Conservation (phyloP, 78 protist genomes). For the Monocercomonoides exilis region DNA sequence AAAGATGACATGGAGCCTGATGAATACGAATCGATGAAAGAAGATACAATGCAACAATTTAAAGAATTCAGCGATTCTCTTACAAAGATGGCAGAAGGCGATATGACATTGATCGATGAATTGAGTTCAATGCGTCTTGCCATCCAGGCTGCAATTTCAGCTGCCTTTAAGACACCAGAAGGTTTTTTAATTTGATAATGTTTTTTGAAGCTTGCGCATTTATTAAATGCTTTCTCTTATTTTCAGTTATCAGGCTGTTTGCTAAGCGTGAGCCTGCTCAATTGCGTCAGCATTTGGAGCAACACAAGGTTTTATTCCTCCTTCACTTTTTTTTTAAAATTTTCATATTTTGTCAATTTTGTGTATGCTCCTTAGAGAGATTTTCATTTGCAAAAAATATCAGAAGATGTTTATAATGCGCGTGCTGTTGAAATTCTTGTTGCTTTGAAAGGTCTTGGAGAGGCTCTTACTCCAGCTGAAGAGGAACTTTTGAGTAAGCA, state of each 20-base stretch:
- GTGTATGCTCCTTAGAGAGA: too few species aligned
- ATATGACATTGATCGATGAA: neutral
- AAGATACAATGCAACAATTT: neutral
- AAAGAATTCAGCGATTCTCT: neutral
- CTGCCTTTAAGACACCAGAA: neutral
- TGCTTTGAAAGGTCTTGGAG: neutral
- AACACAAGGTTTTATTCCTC: neutral
- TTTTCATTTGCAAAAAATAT: neutral
- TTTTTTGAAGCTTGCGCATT: too few species aligned
- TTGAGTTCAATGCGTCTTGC: neutral
- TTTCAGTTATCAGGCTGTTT: neutral
- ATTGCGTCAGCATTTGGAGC: neutral
- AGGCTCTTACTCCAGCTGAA: neutral
- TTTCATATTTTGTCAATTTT: too few species aligned
- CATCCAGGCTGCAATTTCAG: neutral
- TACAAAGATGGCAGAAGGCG: neutral
- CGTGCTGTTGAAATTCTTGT: conserved; percentile 1
- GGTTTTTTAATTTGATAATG: neutral
- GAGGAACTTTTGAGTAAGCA: neutral
- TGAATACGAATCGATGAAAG: neutral
- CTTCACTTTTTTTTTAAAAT: neutral
- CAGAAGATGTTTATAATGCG: neutral
- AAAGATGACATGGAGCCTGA: neutral
- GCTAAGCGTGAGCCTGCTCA: neutral
- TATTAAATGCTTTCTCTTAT: too few species aligned